These are phyloP conservation scores for Suhomyces anneliseae DNA, from an alignment of 1,139 yeast genomes.

Conservation along the genomic window DNA sequence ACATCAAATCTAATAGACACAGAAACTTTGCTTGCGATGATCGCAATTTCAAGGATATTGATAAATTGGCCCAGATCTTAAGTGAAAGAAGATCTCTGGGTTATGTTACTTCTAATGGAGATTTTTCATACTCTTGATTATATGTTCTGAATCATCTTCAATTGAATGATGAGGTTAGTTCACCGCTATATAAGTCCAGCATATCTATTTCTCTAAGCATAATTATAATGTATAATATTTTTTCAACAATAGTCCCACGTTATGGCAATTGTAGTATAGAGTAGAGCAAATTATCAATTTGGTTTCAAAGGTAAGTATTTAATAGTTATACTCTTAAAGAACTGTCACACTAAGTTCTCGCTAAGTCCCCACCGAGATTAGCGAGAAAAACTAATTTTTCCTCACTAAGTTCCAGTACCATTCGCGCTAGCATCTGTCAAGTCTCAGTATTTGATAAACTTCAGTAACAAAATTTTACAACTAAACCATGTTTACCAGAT, in stretches of 20 bases:
- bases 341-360: not conserved
- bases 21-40: conserved; percentile 76
- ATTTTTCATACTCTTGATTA: conserved; percentile 27
- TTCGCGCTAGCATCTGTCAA: not conserved
- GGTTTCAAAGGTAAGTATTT: no score
- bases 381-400: not conserved
- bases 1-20: conserved; percentile 70
- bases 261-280: no score
- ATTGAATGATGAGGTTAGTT: not conserved
- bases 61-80: conserved; percentile 57
- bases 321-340: no score
- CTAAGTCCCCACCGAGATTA: not conserved
- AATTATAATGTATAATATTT: not conserved
- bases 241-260: not conserved
- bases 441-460: not conserved
- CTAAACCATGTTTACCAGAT: not conserved
- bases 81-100: conserved; percentile 46
- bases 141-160: not conserved
- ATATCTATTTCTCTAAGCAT: conserved; percentile 1
- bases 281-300: no score
- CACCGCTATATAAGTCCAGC: not conserved
- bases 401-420: not conserved
- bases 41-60: conserved; percentile 74
- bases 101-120: conserved; percentile 46
- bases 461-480: not conserved